Base-by-base conservation (phyloP, 305 asterid genomes). In the Fraxinus nigra region DNA sequence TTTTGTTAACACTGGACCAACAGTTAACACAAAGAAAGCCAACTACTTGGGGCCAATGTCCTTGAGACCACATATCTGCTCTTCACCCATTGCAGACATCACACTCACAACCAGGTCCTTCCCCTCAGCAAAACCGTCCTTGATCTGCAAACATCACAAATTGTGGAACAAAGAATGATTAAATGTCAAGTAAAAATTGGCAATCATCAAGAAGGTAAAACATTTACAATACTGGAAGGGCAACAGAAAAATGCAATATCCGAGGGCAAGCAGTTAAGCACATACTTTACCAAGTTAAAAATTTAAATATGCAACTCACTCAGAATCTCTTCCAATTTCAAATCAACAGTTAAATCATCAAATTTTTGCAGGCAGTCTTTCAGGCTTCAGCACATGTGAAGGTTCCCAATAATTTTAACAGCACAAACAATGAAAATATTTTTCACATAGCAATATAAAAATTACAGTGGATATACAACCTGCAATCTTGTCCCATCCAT, bases 31-130 rank as follows among this genome's bases (percentile, higher is more conserved):
- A 59, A 59, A 7, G 30, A 20, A 20, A 59, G 30, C 30, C 30
- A 59, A 18, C 79, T 92, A 92, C 93, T 91, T 92, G 79, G 93
- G 95, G 79, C 98, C 98, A 54, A 93, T 85, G 83, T 92, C 96
- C 92, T 91, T 94, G 81, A 94, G 90, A 35, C 91, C 94, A 75
- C 85, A 76, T 79, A 94, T 94, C 89, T 94, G 98, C 91, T 92
- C 98, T 93, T 94, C 98, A 1, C 97, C 95, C 98, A 92, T 94
- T 3, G 98, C 89, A 46, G 93, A 89, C 98, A 92, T 91, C 65
- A 93, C 98, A 51, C 94, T 90, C 77, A 93, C 97, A 80, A 93
- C 95, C 65, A 93, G 88, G 83, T 93, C 97, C 85, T 93, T 93
- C 14, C 98, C 98, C 83, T 88, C 95, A n/a, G 87, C 88, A 80